Evolutionary conservation across 495 filamentous ascomycete species (phyloP).

Genomic region (Hypoxylon lenormandii): DNA sequence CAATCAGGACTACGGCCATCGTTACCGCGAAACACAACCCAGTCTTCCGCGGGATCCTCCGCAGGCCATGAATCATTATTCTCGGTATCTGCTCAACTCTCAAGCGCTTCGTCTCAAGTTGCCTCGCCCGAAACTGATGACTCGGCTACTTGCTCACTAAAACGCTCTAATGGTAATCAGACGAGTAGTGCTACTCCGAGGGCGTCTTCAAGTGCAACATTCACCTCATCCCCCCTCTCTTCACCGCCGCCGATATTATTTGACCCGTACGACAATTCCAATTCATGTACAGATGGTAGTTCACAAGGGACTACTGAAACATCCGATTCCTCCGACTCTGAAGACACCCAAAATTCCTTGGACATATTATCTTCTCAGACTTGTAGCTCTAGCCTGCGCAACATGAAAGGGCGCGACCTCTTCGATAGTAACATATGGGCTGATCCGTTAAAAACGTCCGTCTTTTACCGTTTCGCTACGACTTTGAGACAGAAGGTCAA

Average conservation of each 20-base stretch:
- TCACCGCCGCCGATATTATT: conserved; percentile 60
- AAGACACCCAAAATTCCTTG: conserved; percentile 55
- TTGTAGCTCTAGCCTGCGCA: conserved; percentile 59
- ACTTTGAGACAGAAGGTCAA: conserved; percentile 70
- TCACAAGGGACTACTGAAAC: conserved; percentile 44
- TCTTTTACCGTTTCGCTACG: conserved; percentile 76
- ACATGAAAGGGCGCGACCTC: conserved; percentile 73
- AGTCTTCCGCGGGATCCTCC: conserved; percentile 39
- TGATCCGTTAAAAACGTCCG: conserved; percentile 69
- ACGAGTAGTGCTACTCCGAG: conserved; percentile 40
- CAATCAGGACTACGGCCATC: conserved; percentile 36
- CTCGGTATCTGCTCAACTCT: conserved; percentile 25
- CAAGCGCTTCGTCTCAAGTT: conserved; percentile 36
- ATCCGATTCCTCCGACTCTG: conserved; percentile 54
- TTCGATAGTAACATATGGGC: conserved; percentile 75
- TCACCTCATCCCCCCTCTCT: conserved; percentile 60
- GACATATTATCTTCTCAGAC: conserved; percentile 59
- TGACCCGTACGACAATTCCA: conserved; percentile 57
- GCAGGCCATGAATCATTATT: conserved; percentile 38
- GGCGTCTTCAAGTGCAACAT: conserved; percentile 26
- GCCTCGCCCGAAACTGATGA: conserved; percentile 43
- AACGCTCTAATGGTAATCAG: background rate
- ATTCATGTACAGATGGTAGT: conserved; percentile 46
- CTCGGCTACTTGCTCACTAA: conserved; percentile 13
- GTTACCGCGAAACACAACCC: conserved; percentile 36